These are phyloP conservation scores for Thymus quinquecostatus DNA, from an alignment of 257 asterid genomes.

Conservation along the genomic window DNA sequence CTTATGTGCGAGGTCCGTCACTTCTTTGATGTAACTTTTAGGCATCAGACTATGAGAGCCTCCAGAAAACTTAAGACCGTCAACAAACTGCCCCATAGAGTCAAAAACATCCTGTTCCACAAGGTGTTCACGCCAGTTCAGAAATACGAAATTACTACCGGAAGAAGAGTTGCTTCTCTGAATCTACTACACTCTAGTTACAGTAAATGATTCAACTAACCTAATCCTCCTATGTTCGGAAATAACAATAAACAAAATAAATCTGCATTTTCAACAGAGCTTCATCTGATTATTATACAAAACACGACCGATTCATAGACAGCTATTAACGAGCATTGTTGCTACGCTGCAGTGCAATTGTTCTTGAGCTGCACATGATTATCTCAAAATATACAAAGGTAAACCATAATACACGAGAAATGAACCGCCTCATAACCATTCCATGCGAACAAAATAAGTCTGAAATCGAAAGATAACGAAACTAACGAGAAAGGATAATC, in stretches of 20 bases:
- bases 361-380: not conserved
- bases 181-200: not conserved
- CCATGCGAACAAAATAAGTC: not conserved
- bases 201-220: not conserved
- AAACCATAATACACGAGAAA: not conserved
- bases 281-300: not conserved
- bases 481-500: not conserved
- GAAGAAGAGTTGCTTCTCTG: conserved; percentile 19
- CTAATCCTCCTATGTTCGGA: not conserved
- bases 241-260: not conserved
- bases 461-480: not conserved
- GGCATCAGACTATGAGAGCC: conserved; percentile 82
- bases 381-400: not conserved
- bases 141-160: not conserved
- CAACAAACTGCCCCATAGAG: conserved; percentile 86
- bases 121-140: not conserved
- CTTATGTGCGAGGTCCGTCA: conserved; percentile 75
- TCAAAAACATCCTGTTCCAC: conserved; percentile 74
- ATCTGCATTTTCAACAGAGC: not conserved
- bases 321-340: not conserved
- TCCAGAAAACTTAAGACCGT: conserved; percentile 81
- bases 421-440: not conserved
- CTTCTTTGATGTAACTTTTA: conserved; percentile 61
- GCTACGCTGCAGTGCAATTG: conserved; percentile 15
- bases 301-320: too few species aligned